Percentiles rank a stretch among this genome's conserved stretches.
Conservation (phyloP, 2,329 filamentous ascomycete species). For the Clarireedia sp. region DNA sequence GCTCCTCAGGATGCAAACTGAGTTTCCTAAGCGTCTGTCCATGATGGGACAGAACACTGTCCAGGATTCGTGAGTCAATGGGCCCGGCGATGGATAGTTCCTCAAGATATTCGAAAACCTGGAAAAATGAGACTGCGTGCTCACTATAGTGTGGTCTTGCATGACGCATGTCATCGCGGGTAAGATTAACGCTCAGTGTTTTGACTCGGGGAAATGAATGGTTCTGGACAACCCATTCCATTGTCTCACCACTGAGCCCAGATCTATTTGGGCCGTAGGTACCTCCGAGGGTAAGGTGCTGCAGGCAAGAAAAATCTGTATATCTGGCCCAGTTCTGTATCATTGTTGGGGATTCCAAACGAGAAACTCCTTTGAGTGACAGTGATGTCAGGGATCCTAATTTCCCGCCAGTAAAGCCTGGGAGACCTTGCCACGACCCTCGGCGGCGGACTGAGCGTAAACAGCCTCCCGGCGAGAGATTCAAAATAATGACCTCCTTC, state of each 20-base stretch:
- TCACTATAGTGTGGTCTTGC: slow-evolving; percentile 6
- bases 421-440: slow-evolving; percentile 11
- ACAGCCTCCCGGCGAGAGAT: slow-evolving; percentile 3
- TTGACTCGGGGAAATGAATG: slow-evolving; percentile 11
- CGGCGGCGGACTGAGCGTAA: slow-evolving; percentile 2
- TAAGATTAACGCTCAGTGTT: slow-evolving; percentile 7
- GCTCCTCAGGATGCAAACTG: slow-evolving; percentile 7
- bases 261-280: background rate
- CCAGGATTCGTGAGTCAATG: slow-evolving; percentile 10
- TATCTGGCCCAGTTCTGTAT: slow-evolving; percentile 7
- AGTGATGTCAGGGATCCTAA: slow-evolving; percentile 10
- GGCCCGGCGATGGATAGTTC: slow-evolving; percentile 9
- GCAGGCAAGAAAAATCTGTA: slow-evolving; percentile 8
- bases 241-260: slow-evolving; percentile 7
- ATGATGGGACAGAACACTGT: slow-evolving; percentile 9
- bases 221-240: slow-evolving; percentile 10
- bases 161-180: background rate
- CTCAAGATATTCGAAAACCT: slow-evolving; percentile 9
- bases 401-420: slow-evolving; percentile 10
- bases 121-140: slow-evolving; percentile 5
- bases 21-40: slow-evolving; percentile 9
- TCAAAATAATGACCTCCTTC: slow-evolving; percentile 11
- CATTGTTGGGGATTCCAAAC: background rate
- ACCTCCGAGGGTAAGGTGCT: slow-evolving; percentile 8
- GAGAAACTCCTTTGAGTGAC: slow-evolving; percentile 3